phyloP scores from a whole-genome alignment of 2,329 filamentous ascomycete genomes.

The Alternaria angustiovoidea region DNA sequence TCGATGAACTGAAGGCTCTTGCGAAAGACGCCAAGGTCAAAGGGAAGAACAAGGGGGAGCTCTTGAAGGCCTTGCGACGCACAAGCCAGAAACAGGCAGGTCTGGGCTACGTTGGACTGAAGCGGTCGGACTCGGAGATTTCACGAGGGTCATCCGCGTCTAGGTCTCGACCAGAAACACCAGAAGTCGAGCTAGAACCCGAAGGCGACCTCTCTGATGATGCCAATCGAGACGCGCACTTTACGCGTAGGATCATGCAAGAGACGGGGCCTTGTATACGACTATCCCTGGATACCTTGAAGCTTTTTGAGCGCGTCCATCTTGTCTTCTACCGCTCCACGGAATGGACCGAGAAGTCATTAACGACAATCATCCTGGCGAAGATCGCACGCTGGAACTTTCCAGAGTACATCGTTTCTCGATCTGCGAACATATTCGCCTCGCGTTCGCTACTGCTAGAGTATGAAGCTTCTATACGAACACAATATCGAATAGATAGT shows the following conservation, averaged over 20 bases:
- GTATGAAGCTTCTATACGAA: slow-evolving; percentile 85
- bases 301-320: slow-evolving; percentile 92
- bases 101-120: slow-evolving; percentile 73
- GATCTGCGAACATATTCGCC: slow-evolving; percentile 87
- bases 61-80: slow-evolving; percentile 76
- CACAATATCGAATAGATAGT: slow-evolving; percentile 81
- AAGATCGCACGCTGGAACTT: slow-evolving; percentile 90
- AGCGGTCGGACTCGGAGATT: slow-evolving; percentile 68
- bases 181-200: slow-evolving; percentile 47
- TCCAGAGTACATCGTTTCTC: slow-evolving; percentile 86
- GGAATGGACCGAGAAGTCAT: slow-evolving; percentile 95
- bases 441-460: slow-evolving; percentile 80
- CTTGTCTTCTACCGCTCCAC: slow-evolving; percentile 95
- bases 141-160: slow-evolving; percentile 60
- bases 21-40: slow-evolving; percentile 87
- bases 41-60: slow-evolving; percentile 85
- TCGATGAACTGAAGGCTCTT: slow-evolving; percentile 85
- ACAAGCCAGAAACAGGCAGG: slow-evolving; percentile 78
- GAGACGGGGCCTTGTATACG: slow-evolving; percentile 85
- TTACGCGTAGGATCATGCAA: slow-evolving; percentile 77
- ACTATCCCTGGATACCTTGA: slow-evolving; percentile 74
- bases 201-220: slow-evolving; percentile 47
- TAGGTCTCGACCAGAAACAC: slow-evolving; percentile 34
- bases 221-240: slow-evolving; percentile 75
- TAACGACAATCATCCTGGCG: slow-evolving; percentile 92